A percentile compares a stretch with the other conserved stretches of the same genome.
phyloP scores from a whole-genome alignment of 805 yeast species.

The Grigorovia humatica region DNA sequence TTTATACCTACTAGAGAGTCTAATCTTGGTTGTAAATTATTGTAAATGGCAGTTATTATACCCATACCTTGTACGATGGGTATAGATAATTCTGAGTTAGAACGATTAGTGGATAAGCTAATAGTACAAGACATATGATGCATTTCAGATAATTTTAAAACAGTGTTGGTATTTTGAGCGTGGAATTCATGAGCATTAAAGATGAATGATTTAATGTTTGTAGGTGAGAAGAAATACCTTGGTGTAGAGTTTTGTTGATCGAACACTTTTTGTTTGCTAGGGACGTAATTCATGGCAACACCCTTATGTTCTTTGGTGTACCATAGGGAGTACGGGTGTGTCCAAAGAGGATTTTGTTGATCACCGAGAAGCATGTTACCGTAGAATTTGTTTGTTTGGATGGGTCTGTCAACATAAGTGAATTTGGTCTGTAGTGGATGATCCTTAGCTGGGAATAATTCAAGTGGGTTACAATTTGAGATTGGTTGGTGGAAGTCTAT shows the following conservation, averaged over 20 bases:
- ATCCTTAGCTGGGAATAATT: conserved; percentile 16
- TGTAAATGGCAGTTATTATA: conserved; percentile 57
- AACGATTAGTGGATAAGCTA: neutral
- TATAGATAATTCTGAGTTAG: conserved; percentile 28
- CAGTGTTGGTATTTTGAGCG: no score
- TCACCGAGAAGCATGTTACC: conserved; percentile 58
- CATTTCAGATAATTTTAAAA: conserved; percentile 3
- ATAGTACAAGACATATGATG: neutral
- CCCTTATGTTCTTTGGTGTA: conserved; percentile 41
- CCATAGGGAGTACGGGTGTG: conserved; percentile 77
- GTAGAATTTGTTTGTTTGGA: conserved; percentile 70
- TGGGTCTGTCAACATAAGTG: conserved; percentile 32
- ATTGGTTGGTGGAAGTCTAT: neutral
- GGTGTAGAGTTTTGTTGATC: conserved; percentile 58
- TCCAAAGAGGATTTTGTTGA: conserved; percentile 65
- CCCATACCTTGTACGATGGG: conserved; percentile 81
- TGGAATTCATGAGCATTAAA: conserved; percentile 34
- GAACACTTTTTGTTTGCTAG: conserved; percentile 48
- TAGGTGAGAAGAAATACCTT: conserved; percentile 59
- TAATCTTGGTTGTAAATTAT: conserved; percentile 42
- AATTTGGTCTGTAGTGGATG: conserved; percentile 29
- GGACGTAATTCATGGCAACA: conserved; percentile 56
- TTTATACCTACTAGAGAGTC: conserved; percentile 28
- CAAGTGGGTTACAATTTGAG: neutral
- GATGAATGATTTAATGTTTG: conserved; percentile 51